A percentile compares a stretch with the other conserved stretches of the same genome.
These are phyloP conservation scores for Strobilomyces confusus DNA, from an alignment of 768 basidiomycete genomes.

Conservation along the genomic window DNA sequence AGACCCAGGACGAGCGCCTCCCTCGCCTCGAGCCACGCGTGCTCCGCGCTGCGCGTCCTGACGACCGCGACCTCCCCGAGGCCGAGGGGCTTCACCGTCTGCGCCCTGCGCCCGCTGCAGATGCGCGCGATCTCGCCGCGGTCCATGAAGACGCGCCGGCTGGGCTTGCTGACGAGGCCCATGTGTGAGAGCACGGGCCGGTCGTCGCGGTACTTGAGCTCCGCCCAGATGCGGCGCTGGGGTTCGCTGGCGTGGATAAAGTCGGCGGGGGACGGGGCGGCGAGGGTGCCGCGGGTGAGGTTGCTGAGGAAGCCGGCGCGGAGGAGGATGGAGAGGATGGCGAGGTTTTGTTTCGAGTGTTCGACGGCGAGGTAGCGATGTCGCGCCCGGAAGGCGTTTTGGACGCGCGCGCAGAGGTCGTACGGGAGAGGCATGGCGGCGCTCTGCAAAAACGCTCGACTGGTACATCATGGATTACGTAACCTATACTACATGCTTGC, in stretches of 20 bases:
- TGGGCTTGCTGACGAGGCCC: conserved; percentile 81
- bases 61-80: conserved; percentile 94
- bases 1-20: conserved; percentile 80
- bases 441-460: neutral
- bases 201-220: conserved; percentile 91
- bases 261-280: conserved; percentile 55
- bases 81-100: conserved; percentile 76
- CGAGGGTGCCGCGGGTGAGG: conserved; percentile 73
- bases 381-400: conserved; percentile 89
- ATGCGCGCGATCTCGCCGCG: conserved; percentile 68
- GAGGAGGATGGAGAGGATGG: conserved; percentile 88
- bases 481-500: conserved; percentile 49
- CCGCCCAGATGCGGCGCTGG: conserved; percentile 85
- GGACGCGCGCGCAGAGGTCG: conserved; percentile 84
- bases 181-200: conserved; percentile 77
- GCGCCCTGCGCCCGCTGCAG: conserved; percentile 77
- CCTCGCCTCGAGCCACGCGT: conserved; percentile 89
- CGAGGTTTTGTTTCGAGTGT: conserved; percentile 87
- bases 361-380: conserved; percentile 72
- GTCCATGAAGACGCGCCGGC: conserved; percentile 74
- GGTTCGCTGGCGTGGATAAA: conserved; percentile 60
- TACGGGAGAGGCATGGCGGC: conserved; percentile 57
- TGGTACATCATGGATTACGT: conserved; percentile 9
- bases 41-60: conserved; percentile 60
- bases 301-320: conserved; percentile 84